Evolutionary conservation across 345 rosid genomes (phyloP).

Genomic region (sweet orange (Citrus sinensis)): DVS_A1.0 CM039163.1:45887501-45888000

Average conservation of each 20-base stretch:
- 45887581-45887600: not conserved
- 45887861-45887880: conserved; percentile 3
- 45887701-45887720: not conserved
- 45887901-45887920: not conserved
- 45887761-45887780: not conserved
- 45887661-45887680: conserved; percentile 11
- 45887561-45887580: conserved; percentile 21
- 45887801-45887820: conserved; percentile 10
- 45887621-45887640: conserved; percentile 26
- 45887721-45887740: not conserved
- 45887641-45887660: not conserved
- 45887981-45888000: not conserved
- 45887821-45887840: not conserved
- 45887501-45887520: not conserved
- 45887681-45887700: conserved; percentile 15
- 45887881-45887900: not conserved
- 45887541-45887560: conserved; percentile 11
- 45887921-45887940: not conserved
- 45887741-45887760: conserved; percentile 4
- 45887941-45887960: not conserved
- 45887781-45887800: not conserved
- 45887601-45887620: not conserved
- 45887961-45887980: not conserved
- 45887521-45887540: not conserved
- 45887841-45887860: conserved; percentile 2